Conservation (phyloP, 441 rosid genomes). For the Macaranga tanarius region DNA sequence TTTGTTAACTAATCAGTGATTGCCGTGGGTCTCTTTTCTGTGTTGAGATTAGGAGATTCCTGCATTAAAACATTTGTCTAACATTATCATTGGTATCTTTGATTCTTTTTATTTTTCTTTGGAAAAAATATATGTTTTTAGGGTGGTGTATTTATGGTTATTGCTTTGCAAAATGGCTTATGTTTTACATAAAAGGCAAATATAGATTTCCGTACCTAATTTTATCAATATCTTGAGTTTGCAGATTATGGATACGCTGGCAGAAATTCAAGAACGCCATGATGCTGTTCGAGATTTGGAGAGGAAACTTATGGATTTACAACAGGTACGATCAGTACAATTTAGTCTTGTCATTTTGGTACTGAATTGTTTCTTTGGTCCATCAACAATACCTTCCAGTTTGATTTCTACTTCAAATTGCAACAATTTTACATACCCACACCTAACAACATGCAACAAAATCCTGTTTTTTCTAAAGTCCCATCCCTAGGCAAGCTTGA, state of each 20-base stretch:
- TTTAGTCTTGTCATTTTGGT: not conserved
- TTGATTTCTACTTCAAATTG: not conserved
- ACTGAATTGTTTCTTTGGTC: not conserved
- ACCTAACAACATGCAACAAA: not conserved
- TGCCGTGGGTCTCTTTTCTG: not conserved
- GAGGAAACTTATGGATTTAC: constrained; percentile 85
- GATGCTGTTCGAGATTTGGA: constrained; percentile 90
- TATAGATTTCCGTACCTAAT: constrained; percentile 11
- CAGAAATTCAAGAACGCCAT: constrained; percentile 99
- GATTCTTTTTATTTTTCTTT: too few species aligned
- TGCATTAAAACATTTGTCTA: not conserved
- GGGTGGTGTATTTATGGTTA: not conserved
- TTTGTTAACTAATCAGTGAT: not conserved
- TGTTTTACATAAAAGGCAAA: constrained; percentile 6
- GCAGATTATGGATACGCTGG: constrained; percentile 93
- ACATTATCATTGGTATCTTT: not conserved
- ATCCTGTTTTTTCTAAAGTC: not conserved
- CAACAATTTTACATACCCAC: not conserved
- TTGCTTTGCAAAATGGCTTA: not conserved
- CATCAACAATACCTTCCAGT: not conserved
- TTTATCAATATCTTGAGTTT: constrained; percentile 7
- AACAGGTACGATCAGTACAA: constrained; percentile 56
- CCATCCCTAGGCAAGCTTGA: not conserved
- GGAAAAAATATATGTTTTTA: not conserved
- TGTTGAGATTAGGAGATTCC: not conserved